Percentiles rank a stretch among this genome's conserved stretches.
phyloP scores from a whole-genome alignment of 306 rosid species.

The Mucuna pruriens region DNA sequence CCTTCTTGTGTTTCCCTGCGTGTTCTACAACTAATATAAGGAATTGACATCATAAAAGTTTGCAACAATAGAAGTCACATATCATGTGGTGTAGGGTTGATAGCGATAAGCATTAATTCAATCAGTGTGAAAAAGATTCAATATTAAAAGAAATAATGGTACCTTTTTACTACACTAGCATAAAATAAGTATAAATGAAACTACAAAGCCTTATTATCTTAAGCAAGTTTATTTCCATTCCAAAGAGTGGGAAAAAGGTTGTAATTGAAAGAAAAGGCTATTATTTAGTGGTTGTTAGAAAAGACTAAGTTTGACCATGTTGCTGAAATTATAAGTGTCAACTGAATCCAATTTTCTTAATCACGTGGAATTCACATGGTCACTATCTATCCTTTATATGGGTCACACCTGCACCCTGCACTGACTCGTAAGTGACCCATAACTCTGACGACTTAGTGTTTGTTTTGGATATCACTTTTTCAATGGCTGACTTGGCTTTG shows the following conservation, averaged over 20 bases:
- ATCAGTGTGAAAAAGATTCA: neutral
- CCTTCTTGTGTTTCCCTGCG: neutral
- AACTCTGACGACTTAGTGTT: slow-evolving; percentile 36
- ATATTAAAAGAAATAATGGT: too few relatives aligned
- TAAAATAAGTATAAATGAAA: neutral
- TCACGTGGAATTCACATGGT: slow-evolving; percentile 60
- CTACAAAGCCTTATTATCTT: neutral
- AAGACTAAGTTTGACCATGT: neutral
- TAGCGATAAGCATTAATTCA: neutral
- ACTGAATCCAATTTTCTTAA: slow-evolving; percentile 19
- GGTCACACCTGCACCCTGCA: slow-evolving; percentile 35
- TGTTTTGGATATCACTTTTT: slow-evolving; percentile 48
- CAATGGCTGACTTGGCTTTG: slow-evolving; percentile 31
- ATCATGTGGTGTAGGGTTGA: neutral
- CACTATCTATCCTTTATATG: slow-evolving; percentile 43
- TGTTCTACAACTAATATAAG: neutral
- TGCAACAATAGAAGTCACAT: neutral
- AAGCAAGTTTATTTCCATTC: neutral
- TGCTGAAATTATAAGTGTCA: neutral
- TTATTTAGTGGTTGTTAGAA: neutral
- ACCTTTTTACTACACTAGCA: neutral
- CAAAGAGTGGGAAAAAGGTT: neutral
- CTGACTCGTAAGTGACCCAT: slow-evolving; percentile 44
- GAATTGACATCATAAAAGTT: neutral
- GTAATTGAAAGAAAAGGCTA: neutral